Evolutionary conservation across 1,284 basidiomycete species (phyloP).

Genomic region (Anthracocystis walkeri): DNA sequence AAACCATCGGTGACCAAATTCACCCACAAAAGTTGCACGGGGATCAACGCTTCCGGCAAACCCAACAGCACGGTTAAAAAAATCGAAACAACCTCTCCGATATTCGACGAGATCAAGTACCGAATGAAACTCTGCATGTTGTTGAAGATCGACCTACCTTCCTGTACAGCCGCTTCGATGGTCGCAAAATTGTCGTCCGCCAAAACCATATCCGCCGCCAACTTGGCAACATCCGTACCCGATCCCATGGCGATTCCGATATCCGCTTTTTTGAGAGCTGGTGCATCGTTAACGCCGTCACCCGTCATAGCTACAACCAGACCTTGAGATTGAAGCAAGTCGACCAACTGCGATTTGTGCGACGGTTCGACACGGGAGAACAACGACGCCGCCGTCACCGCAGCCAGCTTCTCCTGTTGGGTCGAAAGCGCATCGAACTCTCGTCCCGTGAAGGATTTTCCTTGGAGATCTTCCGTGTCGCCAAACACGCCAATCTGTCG

Average conservation of each 20-base stretch:
- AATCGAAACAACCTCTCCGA: constrained; percentile 97
- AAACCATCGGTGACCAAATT: constrained; percentile 78
- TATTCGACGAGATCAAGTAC: constrained; percentile 87
- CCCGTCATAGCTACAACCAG: constrained; percentile 92
- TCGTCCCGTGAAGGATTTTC: constrained; percentile 92
- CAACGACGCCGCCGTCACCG: constrained; percentile 86
- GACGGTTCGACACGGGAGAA: constrained; percentile 94
- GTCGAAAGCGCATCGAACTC: constrained; percentile 86
- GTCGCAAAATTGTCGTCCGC: constrained; percentile 72
- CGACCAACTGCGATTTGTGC: constrained; percentile 95
- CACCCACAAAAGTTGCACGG: constrained; percentile 92
- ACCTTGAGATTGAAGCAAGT: constrained; percentile 90
- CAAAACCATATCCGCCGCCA: constrained; percentile 72
- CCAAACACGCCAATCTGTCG: constrained; percentile 91
- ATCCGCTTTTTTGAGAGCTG: constrained; percentile 71
- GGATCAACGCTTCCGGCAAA: constrained; percentile 98
- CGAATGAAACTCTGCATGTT: constrained; percentile 99
- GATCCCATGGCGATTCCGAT: constrained; percentile 72
- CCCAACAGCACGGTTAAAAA: constrained; percentile 96
- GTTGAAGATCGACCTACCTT: constrained; percentile 96
- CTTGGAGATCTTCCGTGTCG: constrained; percentile 72
- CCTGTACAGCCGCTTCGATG: constrained; percentile 75
- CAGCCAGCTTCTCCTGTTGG: constrained; percentile 80
- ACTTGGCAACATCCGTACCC: constrained; percentile 71
- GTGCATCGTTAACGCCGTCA: constrained; percentile 71